phyloP scores from a whole-genome alignment of 1,139 yeast species.

The Hansenula lynferdii region DNA sequence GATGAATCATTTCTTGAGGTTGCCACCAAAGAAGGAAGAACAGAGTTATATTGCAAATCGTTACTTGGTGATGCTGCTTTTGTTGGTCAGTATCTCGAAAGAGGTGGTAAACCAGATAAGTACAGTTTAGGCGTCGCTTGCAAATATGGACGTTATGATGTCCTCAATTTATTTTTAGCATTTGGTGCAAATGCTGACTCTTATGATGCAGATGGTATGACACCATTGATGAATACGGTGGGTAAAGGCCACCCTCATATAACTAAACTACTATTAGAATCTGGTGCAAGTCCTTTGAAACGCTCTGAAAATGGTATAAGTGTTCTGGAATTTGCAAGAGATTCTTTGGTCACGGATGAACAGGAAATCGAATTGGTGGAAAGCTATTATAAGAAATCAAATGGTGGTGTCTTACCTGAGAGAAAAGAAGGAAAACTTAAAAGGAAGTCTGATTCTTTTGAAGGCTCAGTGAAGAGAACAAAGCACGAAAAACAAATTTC shows the following conservation, averaged over 20 bases:
- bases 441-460: no score
- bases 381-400: no score
- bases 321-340: conserved; percentile 60
- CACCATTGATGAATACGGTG: conserved; percentile 75
- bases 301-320: conserved; percentile 47
- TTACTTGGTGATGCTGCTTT: conserved; percentile 79
- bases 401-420: no score
- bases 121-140: conserved; percentile 82
- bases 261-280: conserved; percentile 62
- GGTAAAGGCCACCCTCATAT: conserved; percentile 78
- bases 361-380: conserved; percentile 41
- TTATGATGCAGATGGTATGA: conserved; percentile 57
- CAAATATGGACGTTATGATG: conserved; percentile 79
- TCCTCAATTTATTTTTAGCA: conserved; percentile 72
- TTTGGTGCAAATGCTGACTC: conserved; percentile 73
- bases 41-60: conserved; percentile 64
- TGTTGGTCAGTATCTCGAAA: conserved; percentile 75
- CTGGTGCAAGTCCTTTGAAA: conserved; percentile 67
- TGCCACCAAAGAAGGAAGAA: conserved; percentile 61
- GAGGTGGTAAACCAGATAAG: conserved; percentile 74
- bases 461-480: no score
- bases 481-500: no score
- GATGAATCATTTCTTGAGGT: conserved; percentile 46
- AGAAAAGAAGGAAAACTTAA: no score
- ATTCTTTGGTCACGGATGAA: conserved; percentile 46